These are phyloP conservation scores for Gracilariopsis chorda DNA, from an alignment of 23 red algal species.

Conservation along the genomic window DNA sequence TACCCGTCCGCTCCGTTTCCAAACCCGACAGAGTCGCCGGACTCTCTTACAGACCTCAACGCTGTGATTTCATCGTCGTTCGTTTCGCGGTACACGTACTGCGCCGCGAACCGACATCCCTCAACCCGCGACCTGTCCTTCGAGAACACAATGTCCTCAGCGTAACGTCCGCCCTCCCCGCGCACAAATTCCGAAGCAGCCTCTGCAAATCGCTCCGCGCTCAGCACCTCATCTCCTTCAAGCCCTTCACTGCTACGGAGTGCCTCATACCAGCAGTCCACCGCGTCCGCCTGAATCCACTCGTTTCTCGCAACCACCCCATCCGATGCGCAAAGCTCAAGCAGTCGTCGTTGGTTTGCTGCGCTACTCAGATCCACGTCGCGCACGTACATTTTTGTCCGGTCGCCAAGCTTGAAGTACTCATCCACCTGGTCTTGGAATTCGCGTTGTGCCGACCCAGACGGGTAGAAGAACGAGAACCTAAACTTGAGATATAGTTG, in stretches of 20 bases:
- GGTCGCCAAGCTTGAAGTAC: slow-evolving; percentile 35
- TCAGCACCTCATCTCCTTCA: background rate
- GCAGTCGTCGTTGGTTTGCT: slow-evolving; percentile 40
- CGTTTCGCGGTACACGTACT: slow-evolving; percentile 24
- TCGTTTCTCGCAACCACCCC: slow-evolving; percentile 48
- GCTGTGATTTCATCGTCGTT: slow-evolving; percentile 62
- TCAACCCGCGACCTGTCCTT: background rate
- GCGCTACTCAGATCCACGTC: slow-evolving; percentile 38
- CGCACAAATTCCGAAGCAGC: background rate
- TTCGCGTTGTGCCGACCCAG: slow-evolving; percentile 35
- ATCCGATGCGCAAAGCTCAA: slow-evolving; percentile 20
- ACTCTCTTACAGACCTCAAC: slow-evolving; percentile 21
- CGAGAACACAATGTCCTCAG: background rate
- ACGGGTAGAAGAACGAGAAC: slow-evolving; percentile 76
- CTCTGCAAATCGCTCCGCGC: background rate
- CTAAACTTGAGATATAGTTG: slow-evolving; percentile 63
- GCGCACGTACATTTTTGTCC: slow-evolving; percentile 44
- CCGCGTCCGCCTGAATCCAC: slow-evolving; percentile 31
- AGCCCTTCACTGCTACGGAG: background rate
- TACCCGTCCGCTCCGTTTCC: slow-evolving; percentile 7
- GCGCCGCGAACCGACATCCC: slow-evolving; percentile 24
- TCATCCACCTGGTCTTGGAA: slow-evolving; percentile 53
- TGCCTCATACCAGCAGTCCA: slow-evolving; percentile 68
- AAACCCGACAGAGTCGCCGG: slow-evolving; percentile 33
- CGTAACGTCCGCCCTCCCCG: background rate